These are phyloP conservation scores for Digitaria exilis DNA, from an alignment of 202 grass and related monocot genomes.

Conservation along the genomic window DNA sequence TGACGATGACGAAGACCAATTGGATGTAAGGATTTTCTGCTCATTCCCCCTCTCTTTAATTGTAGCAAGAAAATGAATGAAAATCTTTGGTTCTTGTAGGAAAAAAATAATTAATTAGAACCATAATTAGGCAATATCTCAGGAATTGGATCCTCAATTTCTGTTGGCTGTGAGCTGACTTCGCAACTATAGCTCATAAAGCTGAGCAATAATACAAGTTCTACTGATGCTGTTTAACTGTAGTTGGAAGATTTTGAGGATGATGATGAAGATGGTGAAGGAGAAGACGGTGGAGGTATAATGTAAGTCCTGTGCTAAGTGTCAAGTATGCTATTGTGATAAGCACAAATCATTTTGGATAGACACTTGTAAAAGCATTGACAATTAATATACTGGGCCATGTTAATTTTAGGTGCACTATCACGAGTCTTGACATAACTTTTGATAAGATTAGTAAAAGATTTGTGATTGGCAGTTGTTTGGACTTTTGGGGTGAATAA, in stretches of 20 bases:
- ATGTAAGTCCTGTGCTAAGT: slow-evolving; percentile 47
- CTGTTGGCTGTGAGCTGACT: too few species aligned
- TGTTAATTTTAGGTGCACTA: slow-evolving; percentile 1
- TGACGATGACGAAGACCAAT: slow-evolving; percentile 61
- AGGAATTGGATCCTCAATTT: too few species aligned
- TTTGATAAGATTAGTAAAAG: slow-evolving; percentile 7
- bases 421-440: background rate
- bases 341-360: slow-evolving; percentile 6
- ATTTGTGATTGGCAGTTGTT: background rate
- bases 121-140: too few species aligned
- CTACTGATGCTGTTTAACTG: too few species aligned
- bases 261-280: too few species aligned
- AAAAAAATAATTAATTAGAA: background rate
- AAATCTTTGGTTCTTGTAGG: background rate
- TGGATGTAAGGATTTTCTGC: slow-evolving; percentile 55
- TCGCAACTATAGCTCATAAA: too few species aligned
- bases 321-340: slow-evolving; percentile 7
- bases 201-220: too few species aligned
- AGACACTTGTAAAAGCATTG: background rate
- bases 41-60: background rate
- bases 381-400: background rate
- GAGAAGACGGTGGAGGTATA: too few species aligned
- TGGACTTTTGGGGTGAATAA: background rate
- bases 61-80: background rate
- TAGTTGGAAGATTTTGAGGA: too few species aligned